phyloP scores from a whole-genome alignment of 1,284 basidiomycete species.

The Austroboletus novae-zelandiae region DNA sequence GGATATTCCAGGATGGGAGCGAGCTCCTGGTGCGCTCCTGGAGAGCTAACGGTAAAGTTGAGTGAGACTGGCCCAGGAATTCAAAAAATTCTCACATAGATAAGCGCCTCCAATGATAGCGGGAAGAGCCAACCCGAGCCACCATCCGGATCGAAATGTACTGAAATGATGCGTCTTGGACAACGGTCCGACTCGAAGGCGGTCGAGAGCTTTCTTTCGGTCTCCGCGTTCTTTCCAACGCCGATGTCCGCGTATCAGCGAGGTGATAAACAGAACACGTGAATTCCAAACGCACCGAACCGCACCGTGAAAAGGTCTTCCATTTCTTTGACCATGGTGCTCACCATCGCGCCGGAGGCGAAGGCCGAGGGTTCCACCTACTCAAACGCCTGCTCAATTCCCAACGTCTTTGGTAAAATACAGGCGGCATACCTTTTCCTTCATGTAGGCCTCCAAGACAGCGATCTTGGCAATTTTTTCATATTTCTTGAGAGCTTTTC shows the following conservation, averaged over 20 bases:
- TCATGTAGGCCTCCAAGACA: constrained; percentile 69
- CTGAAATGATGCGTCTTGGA: constrained; percentile 77
- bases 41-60: constrained; percentile 45
- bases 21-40: constrained; percentile 50
- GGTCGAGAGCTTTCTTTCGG: constrained; percentile 73
- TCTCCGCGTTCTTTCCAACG: constrained; percentile 69
- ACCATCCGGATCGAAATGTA: constrained; percentile 74
- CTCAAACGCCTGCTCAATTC: background rate
- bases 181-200: constrained; percentile 59
- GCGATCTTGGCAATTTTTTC: constrained; percentile 80
- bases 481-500: constrained; percentile 93
- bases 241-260: background rate
- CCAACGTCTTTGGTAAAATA: background rate
- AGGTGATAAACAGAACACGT: background rate
- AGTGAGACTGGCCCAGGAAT: constrained; percentile 1
- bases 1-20: constrained; percentile 72
- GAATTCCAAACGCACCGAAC: constrained; percentile 56
- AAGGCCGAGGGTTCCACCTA: constrained; percentile 66
- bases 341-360: constrained; percentile 60
- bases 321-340: constrained; percentile 68
- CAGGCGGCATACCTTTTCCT: constrained; percentile 53
- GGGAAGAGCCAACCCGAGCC: constrained; percentile 76
- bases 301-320: constrained; percentile 71
- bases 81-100: constrained; percentile 48
- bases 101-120: constrained; percentile 70